These are phyloP conservation scores for Dioscorea zingiberensis DNA, from an alignment of 106 monocot species.

Conservation along the genomic window DNA sequence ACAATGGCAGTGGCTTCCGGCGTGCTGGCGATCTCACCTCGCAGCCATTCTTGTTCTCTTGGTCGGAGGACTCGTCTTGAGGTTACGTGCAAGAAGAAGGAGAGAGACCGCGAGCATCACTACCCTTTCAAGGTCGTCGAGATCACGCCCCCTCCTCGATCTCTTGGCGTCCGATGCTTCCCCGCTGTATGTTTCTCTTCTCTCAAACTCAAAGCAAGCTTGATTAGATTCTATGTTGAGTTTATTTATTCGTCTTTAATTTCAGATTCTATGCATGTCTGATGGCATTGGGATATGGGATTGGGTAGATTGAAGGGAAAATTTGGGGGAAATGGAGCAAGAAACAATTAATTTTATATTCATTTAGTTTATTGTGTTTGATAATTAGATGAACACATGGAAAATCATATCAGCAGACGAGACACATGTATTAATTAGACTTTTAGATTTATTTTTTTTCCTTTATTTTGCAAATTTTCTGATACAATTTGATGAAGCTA, in stretches of 20 bases:
- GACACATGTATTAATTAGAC: too few relatives aligned
- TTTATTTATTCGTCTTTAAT: neutral
- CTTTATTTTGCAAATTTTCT: too few relatives aligned
- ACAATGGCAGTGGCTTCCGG: too few relatives aligned
- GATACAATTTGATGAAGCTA: too few relatives aligned
- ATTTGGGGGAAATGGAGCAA: neutral
- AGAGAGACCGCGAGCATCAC: slow-evolving; percentile 29
- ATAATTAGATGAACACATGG: too few relatives aligned
- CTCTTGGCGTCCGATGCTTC: slow-evolving; percentile 60
- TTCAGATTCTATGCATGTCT: neutral
- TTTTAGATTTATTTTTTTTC: too few relatives aligned
- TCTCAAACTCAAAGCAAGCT: neutral
- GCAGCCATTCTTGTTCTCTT: too few relatives aligned
- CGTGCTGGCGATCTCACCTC: too few relatives aligned
- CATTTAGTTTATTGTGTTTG: too few relatives aligned
- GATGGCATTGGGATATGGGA: too few relatives aligned
- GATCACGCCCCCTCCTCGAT: slow-evolving; percentile 49
- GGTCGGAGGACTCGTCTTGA: too few relatives aligned
- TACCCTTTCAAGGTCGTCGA: slow-evolving; percentile 56
- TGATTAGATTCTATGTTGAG: neutral
- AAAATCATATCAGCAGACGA: too few relatives aligned
- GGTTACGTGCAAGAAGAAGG: slow-evolving; percentile 36
- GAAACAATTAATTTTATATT: neutral
- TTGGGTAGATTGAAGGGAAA: neutral
- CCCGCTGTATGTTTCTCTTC: slow-evolving; percentile 22